Evolutionary conservation across 148 eudicot genomes (phyloP).

Genomic region (Talinum fruticosum): DNA sequence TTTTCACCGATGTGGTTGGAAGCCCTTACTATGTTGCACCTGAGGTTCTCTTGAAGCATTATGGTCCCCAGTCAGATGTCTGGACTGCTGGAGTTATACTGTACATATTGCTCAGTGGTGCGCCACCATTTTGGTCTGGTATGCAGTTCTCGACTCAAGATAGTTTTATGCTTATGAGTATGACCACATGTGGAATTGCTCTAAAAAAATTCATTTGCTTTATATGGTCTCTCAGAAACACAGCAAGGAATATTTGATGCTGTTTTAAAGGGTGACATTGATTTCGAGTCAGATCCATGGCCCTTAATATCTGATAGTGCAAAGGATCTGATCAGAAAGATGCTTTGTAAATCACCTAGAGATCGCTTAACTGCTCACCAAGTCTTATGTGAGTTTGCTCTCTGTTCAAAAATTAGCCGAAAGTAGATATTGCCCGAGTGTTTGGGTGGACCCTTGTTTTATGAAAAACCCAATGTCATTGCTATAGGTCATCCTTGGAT

Average conservation of each 20-base stretch:
- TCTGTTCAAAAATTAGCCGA: slow-evolving; percentile 1
- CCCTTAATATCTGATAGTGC: slow-evolving; percentile 86
- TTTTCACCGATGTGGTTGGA: slow-evolving; percentile 92
- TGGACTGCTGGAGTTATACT: slow-evolving; percentile 99
- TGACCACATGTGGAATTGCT: background rate
- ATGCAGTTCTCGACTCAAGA: slow-evolving; percentile 16
- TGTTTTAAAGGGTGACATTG: slow-evolving; percentile 81
- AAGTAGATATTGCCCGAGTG: background rate
- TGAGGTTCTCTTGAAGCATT: slow-evolving; percentile 90
- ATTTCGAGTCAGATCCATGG: slow-evolving; percentile 98
- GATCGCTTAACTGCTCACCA: slow-evolving; percentile 87
- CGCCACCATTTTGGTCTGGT: slow-evolving; percentile 99
- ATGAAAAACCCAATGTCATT: slow-evolving; percentile 4
- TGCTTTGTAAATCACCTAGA: slow-evolving; percentile 68
- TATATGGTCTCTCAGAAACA: slow-evolving; percentile 54
- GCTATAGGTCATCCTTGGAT: slow-evolving; percentile 95
- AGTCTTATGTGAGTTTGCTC: slow-evolving; percentile 70
- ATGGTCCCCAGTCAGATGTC: slow-evolving; percentile 97
- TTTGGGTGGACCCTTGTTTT: slow-evolving; percentile 4
- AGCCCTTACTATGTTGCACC: slow-evolving; percentile 99
- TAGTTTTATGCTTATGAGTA: background rate
- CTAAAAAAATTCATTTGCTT: slow-evolving; percentile 8
- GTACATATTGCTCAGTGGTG: slow-evolving; percentile 94
- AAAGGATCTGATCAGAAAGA: slow-evolving; percentile 87
- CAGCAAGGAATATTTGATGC: slow-evolving; percentile 99